Evolutionary conservation across 140 eudicot species (phyloP), one percentile per base, ranked within the genome.

Genomic region (Stevia rebaudiana): DNA sequence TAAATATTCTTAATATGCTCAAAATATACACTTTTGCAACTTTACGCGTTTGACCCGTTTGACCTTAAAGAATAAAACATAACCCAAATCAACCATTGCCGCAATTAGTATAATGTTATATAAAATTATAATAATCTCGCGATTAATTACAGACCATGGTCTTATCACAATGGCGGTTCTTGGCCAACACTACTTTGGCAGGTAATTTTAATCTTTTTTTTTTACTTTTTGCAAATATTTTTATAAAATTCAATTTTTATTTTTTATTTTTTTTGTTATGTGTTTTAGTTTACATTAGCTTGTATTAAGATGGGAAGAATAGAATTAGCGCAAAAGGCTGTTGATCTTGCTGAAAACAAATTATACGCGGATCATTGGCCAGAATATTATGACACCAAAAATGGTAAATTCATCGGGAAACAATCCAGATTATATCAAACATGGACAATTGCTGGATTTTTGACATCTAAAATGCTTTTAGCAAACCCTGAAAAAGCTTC

Each of bases 181-280:
- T 92, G 98, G 98, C 96, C 98, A 37, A 83, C 95, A 7, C 95
- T 92, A 65, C 70, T 92, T 56, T 88, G 96, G 98, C 98, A 88
- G 96, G 98, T 92, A 59, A 66, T 60, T 49, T 41, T 31, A n/a
- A 12, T 39, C 8, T 11, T 31, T 8, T 42, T 3, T 8, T n/a
- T 6, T 19, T 39, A 11, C 5, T 41, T 23, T 68, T 5, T 7
- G 8, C 33, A 16, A 57, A 5, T 8, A 17, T 68, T 40, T 21
- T 13, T 30, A 3, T 23, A 49, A 48, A 17, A 18, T 4, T 57
- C 43, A 48, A 46, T n/a, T 30, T 49, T 33, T 42, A 57, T 8
- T 62, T 16, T 47, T 47, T 3, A 3, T 18, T 5, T 56, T 61
- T 35, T 36, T 44, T 36, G 35, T 43, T n/a, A n/a, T 28, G 13